Conservation (phyloP, 441 rosid genomes). For the Gossypium gossypioides region DNA sequence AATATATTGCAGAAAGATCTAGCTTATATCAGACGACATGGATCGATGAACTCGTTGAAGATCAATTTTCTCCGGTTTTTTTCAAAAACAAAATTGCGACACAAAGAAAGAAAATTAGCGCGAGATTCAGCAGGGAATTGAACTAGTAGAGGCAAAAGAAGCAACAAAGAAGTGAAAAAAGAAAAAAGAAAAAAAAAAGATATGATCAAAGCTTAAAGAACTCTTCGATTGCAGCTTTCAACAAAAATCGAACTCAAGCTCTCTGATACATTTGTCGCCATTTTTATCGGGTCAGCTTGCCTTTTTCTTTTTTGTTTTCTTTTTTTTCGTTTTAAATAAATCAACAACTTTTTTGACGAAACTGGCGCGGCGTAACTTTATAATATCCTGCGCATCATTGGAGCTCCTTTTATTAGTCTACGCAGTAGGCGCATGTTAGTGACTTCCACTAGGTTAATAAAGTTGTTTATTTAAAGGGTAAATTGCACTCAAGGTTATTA, state of each 20-base stretch:
- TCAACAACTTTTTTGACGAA: slow-evolving; percentile 7
- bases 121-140: not conserved
- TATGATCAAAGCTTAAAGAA: not conserved
- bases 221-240: slow-evolving; percentile 1
- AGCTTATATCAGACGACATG: slow-evolving; percentile 94
- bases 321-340: not conserved
- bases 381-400: not conserved
- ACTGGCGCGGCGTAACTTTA: slow-evolving; percentile 10
- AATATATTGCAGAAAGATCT: slow-evolving; percentile 17
- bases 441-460: not conserved
- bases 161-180: not conserved
- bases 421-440: slow-evolving; percentile 27
- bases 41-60: slow-evolving; percentile 25
- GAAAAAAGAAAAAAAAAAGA: not conserved
- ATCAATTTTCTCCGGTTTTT: slow-evolving; percentile 8
- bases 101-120: not conserved
- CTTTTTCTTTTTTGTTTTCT: not conserved
- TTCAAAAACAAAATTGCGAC: not conserved
- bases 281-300: not conserved
- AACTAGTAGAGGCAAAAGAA: not conserved
- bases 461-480: not conserved
- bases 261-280: slow-evolving; percentile 1
- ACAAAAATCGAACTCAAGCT: not conserved
- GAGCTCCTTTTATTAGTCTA: not conserved
- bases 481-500: too few relatives aligned